Evolutionary conservation across 352 stramenopile species (phyloP), one percentile per base, ranked within the genome.

Genomic region (Stramenopiles sp.): DNA sequence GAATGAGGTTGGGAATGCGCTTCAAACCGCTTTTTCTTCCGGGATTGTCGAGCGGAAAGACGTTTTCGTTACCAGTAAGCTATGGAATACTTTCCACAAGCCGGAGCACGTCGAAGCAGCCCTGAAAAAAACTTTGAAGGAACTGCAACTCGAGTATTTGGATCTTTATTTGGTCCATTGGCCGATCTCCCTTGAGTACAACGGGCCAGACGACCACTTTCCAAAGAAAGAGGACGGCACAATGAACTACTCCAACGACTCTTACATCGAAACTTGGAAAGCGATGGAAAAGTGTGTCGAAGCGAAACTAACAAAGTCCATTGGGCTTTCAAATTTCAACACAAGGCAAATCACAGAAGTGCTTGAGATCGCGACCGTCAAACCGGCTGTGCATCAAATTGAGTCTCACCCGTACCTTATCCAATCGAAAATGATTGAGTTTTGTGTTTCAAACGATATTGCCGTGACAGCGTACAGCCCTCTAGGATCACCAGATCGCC

Each of bases 131-230:
- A 89, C 82, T 18, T 74, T 92, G 1, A 74, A 78, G 35, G 82
- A 90, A 75, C 78, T 93, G 30, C 12, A 79, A 32, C 37, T 92
- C 6, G 84, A 88, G 32, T 92, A 91, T 81, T 78, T 92, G 69
- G 87, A 92, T 78, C 76, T 90, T 1, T 90, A 88, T 75, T 76
- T 92, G 3, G 86, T 92, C 73, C 87, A 92, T 80, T 92, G 81
- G 80, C 87, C 87, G 30, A 79, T 87, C 36, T 84, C 84, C 77
- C 68, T 82, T 18, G 74, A 68, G 12, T 81, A 78, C 33, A 68
- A 74, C 31, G 31, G 2, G 30, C 81, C 68, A 73, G 18, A 18
- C 4, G 35, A 68, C 79, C 75, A 30, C 35, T 30, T 30, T 63
- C 74, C 34, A 69, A 78, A 73, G 75, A 79, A 79, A 35, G 25